A percentile compares a stretch with the other conserved stretches of the same genome.
These are phyloP conservation scores for Erythrophleum fordii DNA, from an alignment of 306 rosid genomes.

Conservation along the genomic window DNA sequence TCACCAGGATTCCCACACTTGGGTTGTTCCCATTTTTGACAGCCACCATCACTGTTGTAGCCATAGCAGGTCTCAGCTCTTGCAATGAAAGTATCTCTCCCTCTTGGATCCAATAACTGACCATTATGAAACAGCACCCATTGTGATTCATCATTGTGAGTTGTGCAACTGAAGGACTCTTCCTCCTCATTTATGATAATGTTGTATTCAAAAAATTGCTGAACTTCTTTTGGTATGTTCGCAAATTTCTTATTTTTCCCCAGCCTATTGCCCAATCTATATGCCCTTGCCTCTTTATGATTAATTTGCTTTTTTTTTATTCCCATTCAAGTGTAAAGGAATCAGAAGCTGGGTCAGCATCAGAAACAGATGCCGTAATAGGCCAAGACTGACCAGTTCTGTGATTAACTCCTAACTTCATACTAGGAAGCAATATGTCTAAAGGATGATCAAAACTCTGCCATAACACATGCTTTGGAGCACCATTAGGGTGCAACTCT, in stretches of 20 bases:
- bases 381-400: neutral
- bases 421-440: neutral
- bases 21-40: constrained; percentile 4
- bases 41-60: constrained; percentile 4
- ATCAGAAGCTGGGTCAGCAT: neutral
- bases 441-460: constrained; percentile 37
- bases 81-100: neutral
- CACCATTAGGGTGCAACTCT: constrained; percentile 7
- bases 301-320: no score
- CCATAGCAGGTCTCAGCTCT: constrained; percentile 11
- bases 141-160: neutral
- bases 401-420: neutral
- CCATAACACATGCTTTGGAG: constrained; percentile 8
- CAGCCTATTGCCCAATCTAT: neutral
- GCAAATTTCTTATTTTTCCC: no score
- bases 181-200: neutral
- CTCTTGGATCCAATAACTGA: neutral
- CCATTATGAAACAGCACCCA: constrained; percentile 14
- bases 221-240: no score
- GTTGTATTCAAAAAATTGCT: no score
- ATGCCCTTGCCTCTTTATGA: neutral
- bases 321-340: neutral
- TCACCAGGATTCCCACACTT: constrained; percentile 19
- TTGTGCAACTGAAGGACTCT: neutral
- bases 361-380: neutral